A percentile compares a stretch with the other conserved stretches of the same genome.
These are phyloP conservation scores for Cyclanthera cordifolia DNA, from an alignment of 306 rosid species.

Conservation along the genomic window DNA sequence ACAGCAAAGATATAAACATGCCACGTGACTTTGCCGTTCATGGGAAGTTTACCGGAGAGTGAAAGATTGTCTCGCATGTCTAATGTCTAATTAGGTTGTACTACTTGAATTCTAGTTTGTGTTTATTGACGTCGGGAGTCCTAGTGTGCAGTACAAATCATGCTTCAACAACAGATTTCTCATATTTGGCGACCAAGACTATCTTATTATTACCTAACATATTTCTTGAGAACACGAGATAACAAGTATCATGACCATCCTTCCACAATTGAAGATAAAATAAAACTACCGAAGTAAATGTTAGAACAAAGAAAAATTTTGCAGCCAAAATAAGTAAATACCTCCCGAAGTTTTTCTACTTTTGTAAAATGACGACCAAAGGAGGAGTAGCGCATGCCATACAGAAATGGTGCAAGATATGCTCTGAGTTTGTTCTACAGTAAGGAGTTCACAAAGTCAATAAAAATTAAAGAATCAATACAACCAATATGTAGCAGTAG, in stretches of 20 bases:
- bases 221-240: background rate
- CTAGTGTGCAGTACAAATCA: background rate
- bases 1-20: background rate
- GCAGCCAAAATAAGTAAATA: conserved; percentile 18
- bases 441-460: conserved; percentile 12
- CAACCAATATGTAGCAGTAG: no score
- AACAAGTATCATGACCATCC: background rate
- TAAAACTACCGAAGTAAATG: background rate
- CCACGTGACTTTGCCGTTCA: background rate
- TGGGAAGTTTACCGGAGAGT: background rate
- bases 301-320: background rate
- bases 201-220: background rate
- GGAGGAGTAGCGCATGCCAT: conserved; percentile 86
- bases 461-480: background rate
- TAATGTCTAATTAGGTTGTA: background rate
- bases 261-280: background rate
- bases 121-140: no score
- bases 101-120: background rate
- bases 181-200: background rate
- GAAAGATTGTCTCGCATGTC: background rate
- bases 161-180: background rate
- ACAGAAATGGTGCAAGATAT: conserved; percentile 63
- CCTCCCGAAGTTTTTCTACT: conserved; percentile 75
- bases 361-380: conserved; percentile 86
- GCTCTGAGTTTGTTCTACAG: conserved; percentile 63